These are phyloP conservation scores for Russula dissimulans DNA, from an alignment of 768 basidiomycete genomes.

Conservation along the genomic window DNA sequence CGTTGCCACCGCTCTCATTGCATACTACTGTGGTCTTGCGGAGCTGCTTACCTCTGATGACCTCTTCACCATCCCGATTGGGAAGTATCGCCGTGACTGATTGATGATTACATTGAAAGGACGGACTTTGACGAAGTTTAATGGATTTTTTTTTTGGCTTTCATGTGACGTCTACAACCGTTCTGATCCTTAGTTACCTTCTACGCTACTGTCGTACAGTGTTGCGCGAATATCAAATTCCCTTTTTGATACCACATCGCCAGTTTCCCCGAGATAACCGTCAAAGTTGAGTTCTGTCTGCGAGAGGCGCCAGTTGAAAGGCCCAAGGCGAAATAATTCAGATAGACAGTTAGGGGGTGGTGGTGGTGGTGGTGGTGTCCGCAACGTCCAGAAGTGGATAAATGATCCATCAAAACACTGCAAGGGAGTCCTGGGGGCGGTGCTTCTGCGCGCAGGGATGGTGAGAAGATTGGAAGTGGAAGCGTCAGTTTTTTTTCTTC, in stretches of 20 bases:
- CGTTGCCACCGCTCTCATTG: conserved; percentile 37
- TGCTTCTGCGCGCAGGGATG: background rate
- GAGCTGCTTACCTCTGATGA: conserved; percentile 33
- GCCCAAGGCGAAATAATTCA: too few species aligned
- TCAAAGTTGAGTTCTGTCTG: background rate
- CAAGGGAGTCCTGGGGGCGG: background rate
- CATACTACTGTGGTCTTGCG: conserved; percentile 39
- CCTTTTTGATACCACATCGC: too few species aligned
- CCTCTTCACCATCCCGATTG: conserved; percentile 34
- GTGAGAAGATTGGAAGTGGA: background rate
- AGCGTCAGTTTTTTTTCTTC: background rate
- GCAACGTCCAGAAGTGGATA: too few species aligned
- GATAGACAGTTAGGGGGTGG: too few species aligned
- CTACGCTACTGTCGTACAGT: too few species aligned
- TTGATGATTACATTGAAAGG: background rate
- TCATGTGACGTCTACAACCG: background rate
- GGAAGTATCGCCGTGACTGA: conserved; percentile 15
- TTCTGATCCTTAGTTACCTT: background rate
- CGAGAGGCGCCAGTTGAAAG: too few species aligned
- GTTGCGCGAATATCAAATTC: too few species aligned
- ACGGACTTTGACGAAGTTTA: background rate
- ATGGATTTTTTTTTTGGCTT: background rate
- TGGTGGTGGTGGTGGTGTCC: too few species aligned
- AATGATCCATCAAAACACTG: too few species aligned
- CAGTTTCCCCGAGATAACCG: background rate